phyloP scores from a whole-genome alignment of 805 yeast species.

The Wickerhamiella parazyma region DNA sequence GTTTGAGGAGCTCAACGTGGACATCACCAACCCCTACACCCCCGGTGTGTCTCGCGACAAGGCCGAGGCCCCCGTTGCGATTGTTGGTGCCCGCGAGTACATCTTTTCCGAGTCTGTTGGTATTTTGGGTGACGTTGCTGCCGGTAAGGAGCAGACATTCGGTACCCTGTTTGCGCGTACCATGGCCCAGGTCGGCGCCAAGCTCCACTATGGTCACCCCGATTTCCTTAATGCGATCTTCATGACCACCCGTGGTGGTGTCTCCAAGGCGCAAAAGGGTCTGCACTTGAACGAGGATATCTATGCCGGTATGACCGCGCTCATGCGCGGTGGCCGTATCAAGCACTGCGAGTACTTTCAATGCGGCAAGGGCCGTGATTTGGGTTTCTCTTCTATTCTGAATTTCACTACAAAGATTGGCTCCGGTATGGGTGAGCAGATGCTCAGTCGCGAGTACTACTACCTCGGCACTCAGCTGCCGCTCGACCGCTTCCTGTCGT shows the following conservation, averaged over 20 bases:
- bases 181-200: conserved; percentile 85
- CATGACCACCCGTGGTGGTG: conserved; percentile 93
- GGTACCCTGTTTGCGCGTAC: conserved; percentile 93
- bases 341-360: conserved; percentile 93
- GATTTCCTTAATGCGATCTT: conserved; percentile 82
- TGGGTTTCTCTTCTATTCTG: conserved; percentile 83
- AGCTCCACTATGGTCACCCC: conserved; percentile 92
- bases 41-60: conserved; percentile 36
- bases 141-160: conserved; percentile 94
- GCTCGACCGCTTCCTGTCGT: conserved; percentile 76
- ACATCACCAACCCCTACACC: conserved; percentile 37
- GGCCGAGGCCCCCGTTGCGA: conserved; percentile 56
- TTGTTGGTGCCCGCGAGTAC: conserved; percentile 89
- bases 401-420: conserved; percentile 94
- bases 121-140: conserved; percentile 88
- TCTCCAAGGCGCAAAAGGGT: conserved; percentile 90
- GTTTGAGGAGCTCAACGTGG: conserved; percentile 64
- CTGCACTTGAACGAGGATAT: conserved; percentile 89
- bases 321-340: conserved; percentile 81
- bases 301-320: conserved; percentile 87
- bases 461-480: conserved; percentile 83
- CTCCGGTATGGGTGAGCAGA: conserved; percentile 97
- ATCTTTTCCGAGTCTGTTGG: conserved; percentile 90
- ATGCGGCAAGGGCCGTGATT: conserved; percentile 93
- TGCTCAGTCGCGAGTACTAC: conserved; percentile 81